phyloP scores from a whole-genome alignment of 345 rosid genomes.

The thale cress (Arabidopsis thaliana) region TAIR10.1 NC_003071.7:13142001-13142500 shows the following conservation, averaged over 20 bases:
- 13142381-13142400: background rate
- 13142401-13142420: constrained; percentile 7
- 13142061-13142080: constrained; percentile 54
- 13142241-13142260: constrained; percentile 62
- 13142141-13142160: constrained; percentile 72
- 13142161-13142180: constrained; percentile 55
- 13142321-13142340: constrained; percentile 75
- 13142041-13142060: constrained; percentile 62
- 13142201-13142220: constrained; percentile 67
- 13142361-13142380: constrained; percentile 47
- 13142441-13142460: constrained; percentile 4
- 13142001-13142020: constrained; percentile 45
- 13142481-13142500: constrained; percentile 7
- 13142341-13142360: constrained; percentile 66
- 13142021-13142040: constrained; percentile 76
- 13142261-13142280: constrained; percentile 58
- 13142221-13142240: constrained; percentile 71
- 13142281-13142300: constrained; percentile 55
- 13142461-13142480: constrained; percentile 21
- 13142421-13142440: constrained; percentile 3
- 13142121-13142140: constrained; percentile 51
- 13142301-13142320: constrained; percentile 59
- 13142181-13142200: constrained; percentile 64
- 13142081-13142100: constrained; percentile 54
- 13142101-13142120: constrained; percentile 48